Evolutionary conservation across 768 basidiomycete genomes (phyloP).

Genomic region (Tricholoma bakamatsutake): DNA sequence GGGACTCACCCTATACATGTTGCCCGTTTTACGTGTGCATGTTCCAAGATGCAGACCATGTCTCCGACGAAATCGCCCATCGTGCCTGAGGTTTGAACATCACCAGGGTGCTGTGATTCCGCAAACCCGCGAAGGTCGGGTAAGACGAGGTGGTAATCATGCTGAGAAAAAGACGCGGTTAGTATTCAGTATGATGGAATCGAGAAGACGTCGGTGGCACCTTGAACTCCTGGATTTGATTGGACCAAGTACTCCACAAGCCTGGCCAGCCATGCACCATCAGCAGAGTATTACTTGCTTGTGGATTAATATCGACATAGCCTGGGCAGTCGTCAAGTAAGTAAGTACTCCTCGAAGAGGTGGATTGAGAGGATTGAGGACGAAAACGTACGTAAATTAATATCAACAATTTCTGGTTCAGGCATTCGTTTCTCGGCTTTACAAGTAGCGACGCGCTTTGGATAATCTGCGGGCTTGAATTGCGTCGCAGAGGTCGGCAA

Average conservation of each 20-base stretch:
- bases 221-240: slow-evolving; percentile 63
- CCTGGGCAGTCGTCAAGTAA: slow-evolving; percentile 26
- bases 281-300: slow-evolving; percentile 44
- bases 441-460: slow-evolving; percentile 31
- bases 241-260: slow-evolving; percentile 70
- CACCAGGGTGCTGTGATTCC: slow-evolving; percentile 58
- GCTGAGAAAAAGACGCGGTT: slow-evolving; percentile 24
- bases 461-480: slow-evolving; percentile 36
- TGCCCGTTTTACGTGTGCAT: slow-evolving; percentile 41
- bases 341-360: not conserved
- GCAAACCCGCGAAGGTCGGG: slow-evolving; percentile 71
- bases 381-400: slow-evolving; percentile 39
- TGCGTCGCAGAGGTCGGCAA: not conserved
- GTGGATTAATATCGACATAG: slow-evolving; percentile 60
- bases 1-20: slow-evolving; percentile 57
- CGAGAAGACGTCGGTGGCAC: slow-evolving; percentile 23
- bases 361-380: not conserved
- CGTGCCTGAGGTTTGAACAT: slow-evolving; percentile 51
- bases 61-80: slow-evolving; percentile 60
- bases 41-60: slow-evolving; percentile 53
- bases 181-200: not conserved
- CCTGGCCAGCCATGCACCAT: slow-evolving; percentile 81
- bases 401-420: slow-evolving; percentile 27
- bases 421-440: slow-evolving; percentile 33
- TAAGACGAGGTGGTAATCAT: slow-evolving; percentile 55